Evolutionary conservation across 805 yeast genomes (phyloP).

Genomic region (Helenozyma baotianmanensis): DNA sequence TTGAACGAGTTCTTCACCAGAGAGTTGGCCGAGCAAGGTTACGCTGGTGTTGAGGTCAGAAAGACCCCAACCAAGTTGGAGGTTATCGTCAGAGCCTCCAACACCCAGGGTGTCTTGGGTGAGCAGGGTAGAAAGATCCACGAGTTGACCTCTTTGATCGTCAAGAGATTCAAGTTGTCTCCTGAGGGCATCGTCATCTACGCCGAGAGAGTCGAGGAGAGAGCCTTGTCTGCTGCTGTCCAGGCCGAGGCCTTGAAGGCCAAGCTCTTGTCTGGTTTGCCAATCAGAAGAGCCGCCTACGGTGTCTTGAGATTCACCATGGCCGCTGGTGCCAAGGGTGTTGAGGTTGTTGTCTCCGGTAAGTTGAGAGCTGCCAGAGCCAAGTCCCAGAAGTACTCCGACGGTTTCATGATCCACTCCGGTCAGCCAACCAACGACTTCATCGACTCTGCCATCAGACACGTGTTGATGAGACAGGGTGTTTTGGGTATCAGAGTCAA

Average conservation of each 20-base stretch:
- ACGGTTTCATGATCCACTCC: conserved; percentile 99
- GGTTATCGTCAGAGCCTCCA: conserved; percentile 97
- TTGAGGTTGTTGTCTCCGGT: conserved; percentile 99
- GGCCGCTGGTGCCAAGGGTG: conserved; percentile 99
- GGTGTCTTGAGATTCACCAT: conserved; percentile 99
- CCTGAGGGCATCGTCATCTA: conserved; percentile 90
- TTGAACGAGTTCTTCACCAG: conserved; percentile 99
- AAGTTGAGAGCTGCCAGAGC: conserved; percentile 99
- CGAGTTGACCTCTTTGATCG: conserved; percentile 94
- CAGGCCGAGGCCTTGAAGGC: conserved; percentile 99
- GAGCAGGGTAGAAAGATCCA: conserved; percentile 99
- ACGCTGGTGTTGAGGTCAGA: conserved; percentile 99
- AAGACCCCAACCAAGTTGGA: conserved; percentile 97
- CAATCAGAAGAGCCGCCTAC: conserved; percentile 99
- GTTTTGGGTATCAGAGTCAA: conserved; percentile 99
- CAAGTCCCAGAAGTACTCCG: conserved; percentile 99
- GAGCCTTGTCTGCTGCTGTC: conserved; percentile 99
- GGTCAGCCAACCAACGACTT: conserved; percentile 99
- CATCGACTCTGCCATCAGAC: conserved; percentile 98
- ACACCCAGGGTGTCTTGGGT: conserved; percentile 98
- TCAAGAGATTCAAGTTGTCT: conserved; percentile 96
- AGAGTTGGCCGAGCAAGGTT: conserved; percentile 99
- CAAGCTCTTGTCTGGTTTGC: conserved; percentile 97
- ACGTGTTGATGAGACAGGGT: conserved; percentile 99
- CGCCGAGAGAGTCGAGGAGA: conserved; percentile 99